These are phyloP conservation scores for Flueggea neowawraea DNA, from an alignment of 441 rosid species.

Conservation along the genomic window DNA sequence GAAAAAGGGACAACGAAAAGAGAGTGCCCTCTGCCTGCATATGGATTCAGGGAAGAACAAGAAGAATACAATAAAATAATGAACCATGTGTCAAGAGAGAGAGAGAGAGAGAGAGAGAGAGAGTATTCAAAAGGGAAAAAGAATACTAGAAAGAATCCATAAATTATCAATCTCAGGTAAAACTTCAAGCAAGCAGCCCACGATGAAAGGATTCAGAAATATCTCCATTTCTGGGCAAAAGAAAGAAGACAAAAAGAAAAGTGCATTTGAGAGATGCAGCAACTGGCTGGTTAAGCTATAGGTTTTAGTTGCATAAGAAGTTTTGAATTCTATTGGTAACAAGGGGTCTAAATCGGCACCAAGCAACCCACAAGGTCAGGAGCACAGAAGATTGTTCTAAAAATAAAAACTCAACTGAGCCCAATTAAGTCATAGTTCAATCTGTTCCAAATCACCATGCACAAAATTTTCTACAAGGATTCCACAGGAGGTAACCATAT, in stretches of 20 bases:
- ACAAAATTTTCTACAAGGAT: conserved; percentile 2
- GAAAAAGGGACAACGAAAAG: too few species aligned
- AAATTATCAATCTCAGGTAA: background rate
- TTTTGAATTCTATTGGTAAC: too few species aligned
- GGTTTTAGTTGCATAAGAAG: background rate
- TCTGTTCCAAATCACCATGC: background rate
- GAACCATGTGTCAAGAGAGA: too few species aligned
- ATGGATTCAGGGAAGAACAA: too few species aligned
- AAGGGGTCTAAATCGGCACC: too few species aligned
- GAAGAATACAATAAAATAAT: too few species aligned
- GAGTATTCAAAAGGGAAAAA: background rate
- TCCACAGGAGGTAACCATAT: conserved; percentile 9
- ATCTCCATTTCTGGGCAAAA: background rate
- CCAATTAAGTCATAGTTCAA: too few species aligned
- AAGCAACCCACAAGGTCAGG: too few species aligned
- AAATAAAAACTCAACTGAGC: too few species aligned
- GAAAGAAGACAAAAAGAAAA: background rate
- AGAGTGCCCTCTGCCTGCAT: too few species aligned
- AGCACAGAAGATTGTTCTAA: too few species aligned
- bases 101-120: background rate
- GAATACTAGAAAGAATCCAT: background rate
- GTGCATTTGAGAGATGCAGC: background rate
- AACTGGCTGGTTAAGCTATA: background rate
- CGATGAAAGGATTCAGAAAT: background rate
- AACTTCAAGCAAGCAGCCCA: background rate